These are phyloP conservation scores for Lathyrus tuberosus DNA, from an alignment of 306 rosid genomes.

Conservation along the genomic window DNA sequence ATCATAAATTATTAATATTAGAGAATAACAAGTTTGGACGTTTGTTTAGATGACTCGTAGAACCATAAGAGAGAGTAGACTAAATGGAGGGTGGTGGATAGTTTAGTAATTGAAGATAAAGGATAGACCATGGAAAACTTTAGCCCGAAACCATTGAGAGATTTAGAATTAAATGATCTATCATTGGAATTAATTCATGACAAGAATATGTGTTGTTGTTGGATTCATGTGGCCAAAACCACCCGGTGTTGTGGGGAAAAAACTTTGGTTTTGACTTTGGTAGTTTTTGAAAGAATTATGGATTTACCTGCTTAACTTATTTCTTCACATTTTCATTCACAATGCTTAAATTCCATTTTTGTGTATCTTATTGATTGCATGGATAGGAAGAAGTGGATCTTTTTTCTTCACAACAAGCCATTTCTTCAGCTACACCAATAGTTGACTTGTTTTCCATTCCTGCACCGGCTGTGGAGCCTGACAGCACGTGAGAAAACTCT, in stretches of 20 bases:
- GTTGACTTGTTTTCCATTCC: slow-evolving; percentile 76
- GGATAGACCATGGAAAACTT: background rate
- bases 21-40: slow-evolving; percentile 10
- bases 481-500: slow-evolving; percentile 53
- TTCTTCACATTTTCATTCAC: slow-evolving; percentile 28
- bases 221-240: background rate
- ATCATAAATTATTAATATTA: slow-evolving; percentile 4
- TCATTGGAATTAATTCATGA: slow-evolving; percentile 8
- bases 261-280: background rate
- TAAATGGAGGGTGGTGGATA: slow-evolving; percentile 5
- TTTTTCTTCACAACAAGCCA: slow-evolving; percentile 71
- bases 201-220: background rate
- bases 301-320: slow-evolving; percentile 17
- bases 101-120: background rate
- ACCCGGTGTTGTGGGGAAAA: background rate
- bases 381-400: slow-evolving; percentile 74
- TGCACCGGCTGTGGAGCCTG: slow-evolving; percentile 64
- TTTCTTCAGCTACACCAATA: slow-evolving; percentile 60
- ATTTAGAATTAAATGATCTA: slow-evolving; percentile 8
- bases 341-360: slow-evolving; percentile 28
- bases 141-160: background rate
- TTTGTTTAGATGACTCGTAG: background rate
- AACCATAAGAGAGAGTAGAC: slow-evolving; percentile 1
- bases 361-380: slow-evolving; percentile 36
- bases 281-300: slow-evolving; percentile 5